Base-by-base conservation (phyloP, 345 rosid species). In the Camelina hispida region DNA sequence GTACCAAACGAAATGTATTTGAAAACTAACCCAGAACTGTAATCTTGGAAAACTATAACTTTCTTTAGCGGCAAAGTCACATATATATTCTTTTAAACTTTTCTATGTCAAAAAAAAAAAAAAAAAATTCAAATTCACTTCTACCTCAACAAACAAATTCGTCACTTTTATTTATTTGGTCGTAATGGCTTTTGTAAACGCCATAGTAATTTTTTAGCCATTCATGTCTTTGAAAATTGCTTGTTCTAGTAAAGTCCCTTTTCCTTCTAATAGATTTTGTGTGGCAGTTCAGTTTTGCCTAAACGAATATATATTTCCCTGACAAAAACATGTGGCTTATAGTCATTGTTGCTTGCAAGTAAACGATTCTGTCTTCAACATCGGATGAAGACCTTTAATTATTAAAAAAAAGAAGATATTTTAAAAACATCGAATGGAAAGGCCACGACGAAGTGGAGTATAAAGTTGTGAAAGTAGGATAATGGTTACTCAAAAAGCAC, bases 381-480 rank as follows among this genome's bases (percentile, higher is more conserved):
- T 13, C 12, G 16, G 28, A 54, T 22, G 58, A 34, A 53, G 34
- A 23, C 14, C 7, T 28, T 28, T 28, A 28, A 28, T 23, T 35
- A 44, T 40, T 1, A 38, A 38, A 10, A 38, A 40, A 0, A 38
- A 12, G 1, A 40, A 40, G 9, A 34, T 28, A 28, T 28, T 28
- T 28, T 3, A 35, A 40, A 40, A 40, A 40, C 43, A 12, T 43
- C 47, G 16, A 43, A 43, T 43, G 47, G 16, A 13, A 14, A 54
- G 59, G 37, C 37, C 59, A 54, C 59, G n/a, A 38, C 13, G 46
- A 48, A 48, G 58, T 53, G 16, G n/a, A 53, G 16, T 53, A 48
- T 48, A 55, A 54, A 54, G 60, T 14, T 25, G 17, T 28, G 11
- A 55, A 55, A 14, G 37, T n/a, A 25, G 5, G 28, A 55, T 55